Evolutionary conservation across 2,329 filamentous ascomycete genomes (phyloP).

Genomic region (Berkeleyomyces rouxiae): DNA sequence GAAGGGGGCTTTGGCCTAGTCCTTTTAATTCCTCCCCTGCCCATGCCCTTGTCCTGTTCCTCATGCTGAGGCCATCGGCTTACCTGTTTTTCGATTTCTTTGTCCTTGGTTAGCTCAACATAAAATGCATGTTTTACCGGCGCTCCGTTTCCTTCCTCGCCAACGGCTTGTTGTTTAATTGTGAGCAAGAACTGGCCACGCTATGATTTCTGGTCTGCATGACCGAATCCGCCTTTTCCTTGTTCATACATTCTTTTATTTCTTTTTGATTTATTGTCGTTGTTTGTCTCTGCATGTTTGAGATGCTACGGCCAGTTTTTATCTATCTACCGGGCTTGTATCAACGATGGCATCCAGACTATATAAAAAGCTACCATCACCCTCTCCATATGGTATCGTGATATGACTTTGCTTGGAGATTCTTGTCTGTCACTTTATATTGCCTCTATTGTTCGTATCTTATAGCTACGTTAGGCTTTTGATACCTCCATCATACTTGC

Average conservation of each 20-base stretch:
- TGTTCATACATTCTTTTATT: not conserved
- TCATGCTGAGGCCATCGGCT: not conserved
- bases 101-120: not conserved
- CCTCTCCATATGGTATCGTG: not conserved
- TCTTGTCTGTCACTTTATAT: not conserved
- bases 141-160: not conserved
- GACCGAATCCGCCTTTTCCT: not conserved
- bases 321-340: not conserved
- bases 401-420: not conserved
- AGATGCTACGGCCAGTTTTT: not conserved
- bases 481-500: not conserved
- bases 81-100: slow-evolving; percentile 1
- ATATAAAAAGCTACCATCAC: not conserved
- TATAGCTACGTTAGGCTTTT: not conserved
- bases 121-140: not conserved
- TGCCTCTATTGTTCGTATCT: not conserved
- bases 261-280: not conserved
- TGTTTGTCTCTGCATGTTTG: not conserved
- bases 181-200: not conserved
- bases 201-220: not conserved
- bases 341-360: not conserved
- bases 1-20: not conserved
- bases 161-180: not conserved
- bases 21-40: not conserved
- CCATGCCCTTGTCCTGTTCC: not conserved